Evolutionary conservation across 176 grass and related monocot species (phyloP).

Genomic region (Rhynchospora breviuscula): DNA sequence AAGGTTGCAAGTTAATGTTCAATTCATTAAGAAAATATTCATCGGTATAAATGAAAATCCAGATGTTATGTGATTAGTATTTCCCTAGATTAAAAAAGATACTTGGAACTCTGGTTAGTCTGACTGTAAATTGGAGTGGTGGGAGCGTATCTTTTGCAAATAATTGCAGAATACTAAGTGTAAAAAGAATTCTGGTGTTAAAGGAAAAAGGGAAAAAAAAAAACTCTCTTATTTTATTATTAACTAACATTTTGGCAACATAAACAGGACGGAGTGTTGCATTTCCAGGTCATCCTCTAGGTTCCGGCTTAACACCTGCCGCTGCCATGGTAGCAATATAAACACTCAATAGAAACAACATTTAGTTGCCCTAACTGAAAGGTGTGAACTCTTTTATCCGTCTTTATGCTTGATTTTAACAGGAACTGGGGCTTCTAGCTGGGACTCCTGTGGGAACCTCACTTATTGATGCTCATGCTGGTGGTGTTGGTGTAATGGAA

Average conservation of each 20-base stretch:
- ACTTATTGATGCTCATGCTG: constrained; percentile 95
- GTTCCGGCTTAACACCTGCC: constrained; percentile 77
- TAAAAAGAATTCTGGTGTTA: no score
- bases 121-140: background rate
- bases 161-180: background rate
- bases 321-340: constrained; percentile 77
- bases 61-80: background rate
- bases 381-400: background rate
- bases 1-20: background rate
- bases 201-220: background rate
- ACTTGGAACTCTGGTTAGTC: background rate
- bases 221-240: background rate
- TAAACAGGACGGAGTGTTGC: constrained; percentile 81
- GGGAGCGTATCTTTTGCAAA: background rate
- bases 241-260: constrained; percentile 15
- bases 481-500: constrained; percentile 95
- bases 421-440: constrained; percentile 77
- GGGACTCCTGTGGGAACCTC: constrained; percentile 87
- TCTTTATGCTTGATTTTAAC: constrained; percentile 25
- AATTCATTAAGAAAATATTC: background rate
- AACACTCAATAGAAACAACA: background rate
- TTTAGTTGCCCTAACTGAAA: constrained; percentile 25
- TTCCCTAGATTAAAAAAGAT: background rate
- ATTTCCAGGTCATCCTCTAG: constrained; percentile 95
- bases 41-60: background rate